A percentile compares a stretch with the other conserved stretches of the same genome.
These are phyloP conservation scores for Yamadazyma akitaensis DNA, from an alignment of 805 yeast genomes.

Conservation along the genomic window DNA sequence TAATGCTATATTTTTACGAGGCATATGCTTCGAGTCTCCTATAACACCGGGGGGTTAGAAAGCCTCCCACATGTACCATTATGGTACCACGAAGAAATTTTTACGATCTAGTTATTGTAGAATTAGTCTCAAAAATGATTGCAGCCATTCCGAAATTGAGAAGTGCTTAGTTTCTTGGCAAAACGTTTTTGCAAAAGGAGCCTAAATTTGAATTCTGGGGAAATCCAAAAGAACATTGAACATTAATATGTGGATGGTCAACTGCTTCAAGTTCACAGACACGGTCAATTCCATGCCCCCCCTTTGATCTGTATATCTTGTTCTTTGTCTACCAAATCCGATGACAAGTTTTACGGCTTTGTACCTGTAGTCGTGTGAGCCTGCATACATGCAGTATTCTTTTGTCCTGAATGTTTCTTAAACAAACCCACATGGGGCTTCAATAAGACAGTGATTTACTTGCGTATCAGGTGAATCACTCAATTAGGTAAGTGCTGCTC, in stretches of 20 bases:
- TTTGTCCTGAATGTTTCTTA: neutral
- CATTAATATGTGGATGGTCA: neutral
- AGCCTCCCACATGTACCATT: neutral
- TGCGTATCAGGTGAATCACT: neutral
- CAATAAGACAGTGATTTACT: neutral
- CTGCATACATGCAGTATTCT: neutral
- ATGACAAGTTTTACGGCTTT: neutral
- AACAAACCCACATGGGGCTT: neutral
- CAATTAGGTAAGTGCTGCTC: too few relatives aligned
- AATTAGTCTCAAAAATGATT: neutral
- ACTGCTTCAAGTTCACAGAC: neutral
- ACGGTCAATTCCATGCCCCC: too few relatives aligned
- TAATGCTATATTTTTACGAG: neutral
- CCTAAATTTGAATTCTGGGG: neutral
- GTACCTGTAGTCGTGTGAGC: neutral
- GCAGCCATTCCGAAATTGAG: neutral
- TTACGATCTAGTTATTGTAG: neutral
- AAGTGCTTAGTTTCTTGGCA: slow-evolving; percentile 4
- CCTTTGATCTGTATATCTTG: too few relatives aligned
- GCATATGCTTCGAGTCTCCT: neutral
- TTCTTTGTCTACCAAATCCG: neutral
- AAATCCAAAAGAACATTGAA: neutral
- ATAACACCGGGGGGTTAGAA: neutral
- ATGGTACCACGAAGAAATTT: neutral
- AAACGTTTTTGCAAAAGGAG: slow-evolving; percentile 1